These are phyloP conservation scores for Arxiozyma slooffiae DNA, from an alignment of 1,139 yeast genomes.

Conservation along the genomic window DNA sequence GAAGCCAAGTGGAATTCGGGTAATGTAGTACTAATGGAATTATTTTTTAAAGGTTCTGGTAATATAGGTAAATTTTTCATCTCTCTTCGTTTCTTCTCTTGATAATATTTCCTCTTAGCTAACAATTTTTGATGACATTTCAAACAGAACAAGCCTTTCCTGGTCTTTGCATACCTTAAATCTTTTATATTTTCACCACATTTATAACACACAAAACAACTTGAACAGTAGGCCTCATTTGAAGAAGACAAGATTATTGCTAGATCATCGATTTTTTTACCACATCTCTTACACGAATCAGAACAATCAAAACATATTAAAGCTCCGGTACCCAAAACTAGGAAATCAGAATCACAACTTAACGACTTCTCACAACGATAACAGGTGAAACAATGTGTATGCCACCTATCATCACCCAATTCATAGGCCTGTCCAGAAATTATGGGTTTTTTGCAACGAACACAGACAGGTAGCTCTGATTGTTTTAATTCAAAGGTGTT, in stretches of 20 bases:
- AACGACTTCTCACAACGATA: conserved; percentile 68
- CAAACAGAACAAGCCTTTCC: conserved; percentile 91
- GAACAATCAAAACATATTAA: conserved; percentile 86
- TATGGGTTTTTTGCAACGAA: conserved; percentile 36
- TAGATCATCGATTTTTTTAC: conserved; percentile 82
- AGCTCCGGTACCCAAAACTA: conserved; percentile 87
- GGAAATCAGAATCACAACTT: conserved; percentile 80
- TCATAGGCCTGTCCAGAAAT: conserved; percentile 75
- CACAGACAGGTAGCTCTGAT: conserved; percentile 20
- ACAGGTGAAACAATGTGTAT: conserved; percentile 82
- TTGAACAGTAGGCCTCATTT: conserved; percentile 87
- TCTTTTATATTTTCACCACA: conserved; percentile 86
- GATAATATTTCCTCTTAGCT: conserved; percentile 27
- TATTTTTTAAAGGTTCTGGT: conserved; percentile 12
- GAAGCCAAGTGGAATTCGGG: not conserved
- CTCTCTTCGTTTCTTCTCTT: conserved; percentile 34
- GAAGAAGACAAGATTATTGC: conserved; percentile 80
- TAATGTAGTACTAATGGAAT: not conserved
- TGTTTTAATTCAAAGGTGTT: not conserved
- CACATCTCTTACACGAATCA: conserved; percentile 79
- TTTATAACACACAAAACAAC: conserved; percentile 82
- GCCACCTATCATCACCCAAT: conserved; percentile 91
- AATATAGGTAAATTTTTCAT: conserved; percentile 28
- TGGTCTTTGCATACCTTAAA: conserved; percentile 82
- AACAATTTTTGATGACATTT: conserved; percentile 78